Percentiles rank a stretch among this genome's conserved stretches.
These are phyloP conservation scores for Hortiboletus flavorubellus DNA, from an alignment of 768 basidiomycete species.

Conservation along the genomic window DNA sequence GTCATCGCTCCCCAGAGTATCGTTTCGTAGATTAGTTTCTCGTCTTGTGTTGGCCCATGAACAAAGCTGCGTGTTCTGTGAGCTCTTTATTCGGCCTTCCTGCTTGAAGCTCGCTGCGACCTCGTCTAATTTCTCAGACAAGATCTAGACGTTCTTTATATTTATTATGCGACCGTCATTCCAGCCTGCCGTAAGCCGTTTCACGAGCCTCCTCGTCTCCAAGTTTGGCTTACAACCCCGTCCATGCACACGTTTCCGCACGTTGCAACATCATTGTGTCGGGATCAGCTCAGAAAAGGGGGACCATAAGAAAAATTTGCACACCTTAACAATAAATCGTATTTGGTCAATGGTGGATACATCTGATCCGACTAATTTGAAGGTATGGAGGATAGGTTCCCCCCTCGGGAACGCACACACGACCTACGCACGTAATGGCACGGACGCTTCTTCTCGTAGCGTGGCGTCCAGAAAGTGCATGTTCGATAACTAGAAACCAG, in stretches of 20 bases:
- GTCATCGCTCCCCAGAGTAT: too few relatives aligned
- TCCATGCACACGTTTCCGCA: constrained; percentile 64
- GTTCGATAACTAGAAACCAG: constrained; percentile 45
- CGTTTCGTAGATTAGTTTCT: too few relatives aligned
- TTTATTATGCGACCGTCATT: constrained; percentile 14
- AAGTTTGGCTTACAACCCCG: constrained; percentile 58
- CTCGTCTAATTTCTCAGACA: constrained; percentile 32
- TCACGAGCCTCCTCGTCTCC: constrained; percentile 61
- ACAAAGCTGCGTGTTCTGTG: too few relatives aligned
- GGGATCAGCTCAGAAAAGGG: constrained; percentile 33
- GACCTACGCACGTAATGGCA: constrained; percentile 55
- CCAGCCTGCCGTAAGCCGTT: constrained; percentile 37
- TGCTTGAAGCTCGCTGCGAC: constrained; percentile 36
- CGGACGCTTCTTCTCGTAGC: constrained; percentile 65
- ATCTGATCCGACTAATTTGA: constrained; percentile 61
- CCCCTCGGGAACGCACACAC: constrained; percentile 57
- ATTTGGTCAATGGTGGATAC: constrained; percentile 51
- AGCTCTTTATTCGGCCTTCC: constrained; percentile 16
- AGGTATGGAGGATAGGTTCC: constrained; percentile 51
- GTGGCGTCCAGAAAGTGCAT: constrained; percentile 75
- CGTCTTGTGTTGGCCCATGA: too few relatives aligned
- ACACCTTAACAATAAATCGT: constrained; percentile 53
- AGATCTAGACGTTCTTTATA: too few relatives aligned
- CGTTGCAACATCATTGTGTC: constrained; percentile 48
- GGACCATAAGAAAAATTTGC: not conserved